Evolutionary conservation across 208 protist species (phyloP).

Genomic region (Leishmania martiniquensis): DNA sequence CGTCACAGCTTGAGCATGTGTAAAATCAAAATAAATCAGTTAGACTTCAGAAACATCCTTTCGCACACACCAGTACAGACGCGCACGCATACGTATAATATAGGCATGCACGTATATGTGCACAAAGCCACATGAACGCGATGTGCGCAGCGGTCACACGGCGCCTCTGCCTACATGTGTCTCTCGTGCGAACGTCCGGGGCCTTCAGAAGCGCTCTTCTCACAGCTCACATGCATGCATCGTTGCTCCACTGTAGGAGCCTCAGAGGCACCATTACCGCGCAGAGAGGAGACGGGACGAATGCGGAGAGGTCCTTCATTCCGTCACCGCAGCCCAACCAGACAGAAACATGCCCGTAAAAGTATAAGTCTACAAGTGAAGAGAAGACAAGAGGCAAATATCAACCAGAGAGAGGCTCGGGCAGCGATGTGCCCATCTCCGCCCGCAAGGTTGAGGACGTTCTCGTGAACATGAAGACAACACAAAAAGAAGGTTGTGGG

Average conservation of each 20-base stretch:
- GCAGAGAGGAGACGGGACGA: not conserved
- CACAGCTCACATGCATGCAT: not conserved
- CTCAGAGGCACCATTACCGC: not conserved
- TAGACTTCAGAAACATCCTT: too few species aligned
- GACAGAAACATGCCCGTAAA: not conserved
- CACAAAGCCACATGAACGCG: not conserved
- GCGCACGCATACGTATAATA: not conserved
- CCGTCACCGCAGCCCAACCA: not conserved
- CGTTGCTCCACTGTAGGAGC: not conserved
- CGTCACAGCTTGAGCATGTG: too few species aligned
- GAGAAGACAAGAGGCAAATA: not conserved
- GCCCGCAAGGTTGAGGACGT: not conserved
- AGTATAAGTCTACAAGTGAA: not conserved
- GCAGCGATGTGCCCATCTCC: not conserved
- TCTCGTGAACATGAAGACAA: not conserved
- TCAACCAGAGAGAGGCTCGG: not conserved
- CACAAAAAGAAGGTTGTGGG: not conserved
- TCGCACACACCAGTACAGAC: not conserved
- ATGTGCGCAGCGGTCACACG: not conserved
- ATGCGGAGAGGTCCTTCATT: not conserved
- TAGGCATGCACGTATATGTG: not conserved
- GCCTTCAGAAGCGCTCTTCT: not conserved
- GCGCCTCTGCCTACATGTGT: not conserved
- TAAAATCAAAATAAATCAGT: too few species aligned
- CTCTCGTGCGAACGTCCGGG: not conserved